Conservation (phyloP, 78 protist genomes). For the Tieghemostelium lacteum region DNA sequence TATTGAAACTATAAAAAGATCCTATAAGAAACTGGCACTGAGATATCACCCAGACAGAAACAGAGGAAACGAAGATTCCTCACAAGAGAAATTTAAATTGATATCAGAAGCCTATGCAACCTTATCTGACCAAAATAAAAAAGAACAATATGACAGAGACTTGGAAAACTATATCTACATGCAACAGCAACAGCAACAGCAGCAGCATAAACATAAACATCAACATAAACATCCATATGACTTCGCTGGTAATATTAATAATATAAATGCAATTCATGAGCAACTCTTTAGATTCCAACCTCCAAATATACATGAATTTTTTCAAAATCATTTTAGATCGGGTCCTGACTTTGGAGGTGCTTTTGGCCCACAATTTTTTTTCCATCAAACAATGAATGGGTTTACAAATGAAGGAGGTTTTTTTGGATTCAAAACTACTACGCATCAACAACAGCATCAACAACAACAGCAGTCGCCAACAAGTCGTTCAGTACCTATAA, state of each 20-base stretch:
- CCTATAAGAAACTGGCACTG: slow-evolving; percentile 43
- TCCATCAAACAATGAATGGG: too few species aligned
- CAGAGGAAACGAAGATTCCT: slow-evolving; percentile 37
- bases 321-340: slow-evolving; percentile 11
- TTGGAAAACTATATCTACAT: background rate
- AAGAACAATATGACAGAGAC: slow-evolving; percentile 30
- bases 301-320: slow-evolving; percentile 3
- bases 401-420: too few species aligned
- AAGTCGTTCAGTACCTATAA: background rate
- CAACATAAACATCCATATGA: background rate
- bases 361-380: too few species aligned
- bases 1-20: slow-evolving; percentile 42
- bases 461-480: background rate
- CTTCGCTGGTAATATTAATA: too few species aligned
- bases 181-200: background rate
- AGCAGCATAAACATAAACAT: background rate
- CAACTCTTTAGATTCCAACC: too few species aligned
- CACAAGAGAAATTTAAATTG: slow-evolving; percentile 26
- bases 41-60: slow-evolving; percentile 62
- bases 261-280: too few species aligned
- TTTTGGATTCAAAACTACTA: too few species aligned
- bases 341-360: background rate
- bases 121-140: slow-evolving; percentile 19
- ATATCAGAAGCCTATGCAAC: slow-evolving; percentile 58
- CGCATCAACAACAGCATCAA: background rate